A percentile compares a stretch with the other conserved stretches of the same genome.
Evolutionary conservation across 192 early-diverging fungal species (phyloP).

Genomic region (Backusella westeae): DNA sequence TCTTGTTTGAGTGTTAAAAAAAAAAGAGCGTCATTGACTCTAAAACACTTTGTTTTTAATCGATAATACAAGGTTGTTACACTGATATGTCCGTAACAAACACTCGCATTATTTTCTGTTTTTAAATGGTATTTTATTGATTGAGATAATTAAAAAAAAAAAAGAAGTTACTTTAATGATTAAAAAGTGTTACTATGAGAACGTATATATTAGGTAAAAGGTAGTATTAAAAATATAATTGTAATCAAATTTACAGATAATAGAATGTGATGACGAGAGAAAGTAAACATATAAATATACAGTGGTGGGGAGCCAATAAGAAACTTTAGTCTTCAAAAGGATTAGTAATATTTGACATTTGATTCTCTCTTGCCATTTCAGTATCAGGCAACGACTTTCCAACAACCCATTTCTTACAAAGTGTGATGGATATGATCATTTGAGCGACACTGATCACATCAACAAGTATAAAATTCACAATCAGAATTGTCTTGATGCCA

Average conservation of each 20-base stretch:
- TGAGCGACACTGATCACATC: background rate
- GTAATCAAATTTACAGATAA: background rate
- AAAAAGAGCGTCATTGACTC: background rate
- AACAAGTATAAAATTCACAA: background rate
- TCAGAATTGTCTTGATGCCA: background rate
- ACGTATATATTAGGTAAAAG: background rate
- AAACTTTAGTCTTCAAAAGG: background rate
- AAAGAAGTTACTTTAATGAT: background rate
- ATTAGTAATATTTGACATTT: constrained; percentile 1
- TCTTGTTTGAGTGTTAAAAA: background rate
- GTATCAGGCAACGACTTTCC: background rate
- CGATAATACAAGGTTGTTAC: background rate
- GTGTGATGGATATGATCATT: background rate
- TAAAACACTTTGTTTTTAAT: background rate
- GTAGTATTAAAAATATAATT: background rate
- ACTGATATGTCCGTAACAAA: background rate
- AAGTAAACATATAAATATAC: background rate
- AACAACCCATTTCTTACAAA: background rate
- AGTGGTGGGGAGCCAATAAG: background rate
- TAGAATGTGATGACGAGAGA: background rate
- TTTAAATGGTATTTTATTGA: background rate
- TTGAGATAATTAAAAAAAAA: background rate
- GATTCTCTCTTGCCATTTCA: background rate
- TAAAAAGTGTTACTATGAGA: background rate
- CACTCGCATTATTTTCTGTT: background rate